phyloP scores from a whole-genome alignment of 202 grass and related monocot genomes.

The Saccharum hybrid region DNA sequence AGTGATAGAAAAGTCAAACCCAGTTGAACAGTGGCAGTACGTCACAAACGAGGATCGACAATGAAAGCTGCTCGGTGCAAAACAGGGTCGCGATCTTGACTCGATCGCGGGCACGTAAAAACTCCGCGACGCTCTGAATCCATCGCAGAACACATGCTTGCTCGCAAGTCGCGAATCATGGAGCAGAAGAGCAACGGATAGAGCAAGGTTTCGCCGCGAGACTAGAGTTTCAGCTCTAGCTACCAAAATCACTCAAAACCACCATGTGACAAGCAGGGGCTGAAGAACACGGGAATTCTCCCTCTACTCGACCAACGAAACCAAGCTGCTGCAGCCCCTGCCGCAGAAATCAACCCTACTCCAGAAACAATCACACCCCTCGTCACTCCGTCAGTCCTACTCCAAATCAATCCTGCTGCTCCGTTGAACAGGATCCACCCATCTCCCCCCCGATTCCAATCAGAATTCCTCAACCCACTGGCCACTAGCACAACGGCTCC shows the following conservation, averaged over 20 bases:
- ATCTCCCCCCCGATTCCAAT: background rate
- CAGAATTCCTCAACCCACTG: background rate
- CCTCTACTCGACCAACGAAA: background rate
- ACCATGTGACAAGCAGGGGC: background rate
- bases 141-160: background rate
- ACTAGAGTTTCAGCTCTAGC: background rate
- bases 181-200: background rate
- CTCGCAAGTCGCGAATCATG: conserved; percentile 1
- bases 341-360: background rate
- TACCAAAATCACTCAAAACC: background rate
- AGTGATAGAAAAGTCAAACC: conserved; percentile 27
- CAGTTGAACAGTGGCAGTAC: conserved; percentile 2
- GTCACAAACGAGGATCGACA: background rate
- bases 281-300: background rate
- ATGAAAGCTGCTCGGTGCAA: background rate
- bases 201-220: background rate
- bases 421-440: background rate
- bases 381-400: no score
- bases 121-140: background rate
- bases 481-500: background rate
- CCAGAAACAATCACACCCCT: background rate
- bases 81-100: background rate
- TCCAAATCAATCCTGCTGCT: no score
- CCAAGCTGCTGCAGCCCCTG: background rate
- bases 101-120: background rate